These are phyloP conservation scores for Ogataea paraovalis DNA, from an alignment of 805 yeast genomes.

Conservation along the genomic window DNA sequence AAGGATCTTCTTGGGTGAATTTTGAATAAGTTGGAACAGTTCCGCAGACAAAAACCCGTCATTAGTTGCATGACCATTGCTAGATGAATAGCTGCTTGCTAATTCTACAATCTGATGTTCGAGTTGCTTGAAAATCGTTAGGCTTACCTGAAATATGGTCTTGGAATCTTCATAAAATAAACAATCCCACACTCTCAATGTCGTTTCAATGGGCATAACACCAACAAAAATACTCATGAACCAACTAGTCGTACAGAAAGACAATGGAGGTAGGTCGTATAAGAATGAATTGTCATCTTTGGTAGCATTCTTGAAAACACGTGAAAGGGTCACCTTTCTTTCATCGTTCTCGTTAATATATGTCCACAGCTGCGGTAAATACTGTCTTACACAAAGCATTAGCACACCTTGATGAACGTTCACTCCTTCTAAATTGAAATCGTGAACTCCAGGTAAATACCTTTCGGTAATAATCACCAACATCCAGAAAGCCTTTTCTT, in stretches of 20 bases:
- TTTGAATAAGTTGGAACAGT: slow-evolving; percentile 80
- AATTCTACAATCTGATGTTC: slow-evolving; percentile 53
- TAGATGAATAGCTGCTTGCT: slow-evolving; percentile 13
- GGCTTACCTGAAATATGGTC: slow-evolving; percentile 74
- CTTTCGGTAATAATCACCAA: slow-evolving; percentile 82
- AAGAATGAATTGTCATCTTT: slow-evolving; percentile 46
- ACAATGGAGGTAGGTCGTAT: slow-evolving; percentile 79
- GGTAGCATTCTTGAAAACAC: slow-evolving; percentile 30
- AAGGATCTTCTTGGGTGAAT: slow-evolving; percentile 65
- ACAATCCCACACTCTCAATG: slow-evolving; percentile 91
- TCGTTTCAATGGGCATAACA: slow-evolving; percentile 81
- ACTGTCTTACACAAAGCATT: slow-evolving; percentile 80
- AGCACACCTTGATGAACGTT: slow-evolving; percentile 92
- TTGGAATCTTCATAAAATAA: slow-evolving; percentile 89
- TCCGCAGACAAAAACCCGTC: slow-evolving; percentile 30
- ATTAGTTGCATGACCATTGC: slow-evolving; percentile 17
- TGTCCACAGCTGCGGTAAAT: slow-evolving; percentile 77
- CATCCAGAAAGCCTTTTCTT: slow-evolving; percentile 94
- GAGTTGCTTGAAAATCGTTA: slow-evolving; percentile 72
- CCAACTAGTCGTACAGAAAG: slow-evolving; percentile 95
- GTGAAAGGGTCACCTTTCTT: slow-evolving; percentile 10
- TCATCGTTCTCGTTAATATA: slow-evolving; percentile 33
- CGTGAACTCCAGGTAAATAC: slow-evolving; percentile 88
- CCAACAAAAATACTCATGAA: slow-evolving; percentile 97
- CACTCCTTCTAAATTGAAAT: slow-evolving; percentile 86